Evolutionary conservation across 495 filamentous ascomycete genomes (phyloP).

Genomic region (Penicillium goetzii): DNA sequence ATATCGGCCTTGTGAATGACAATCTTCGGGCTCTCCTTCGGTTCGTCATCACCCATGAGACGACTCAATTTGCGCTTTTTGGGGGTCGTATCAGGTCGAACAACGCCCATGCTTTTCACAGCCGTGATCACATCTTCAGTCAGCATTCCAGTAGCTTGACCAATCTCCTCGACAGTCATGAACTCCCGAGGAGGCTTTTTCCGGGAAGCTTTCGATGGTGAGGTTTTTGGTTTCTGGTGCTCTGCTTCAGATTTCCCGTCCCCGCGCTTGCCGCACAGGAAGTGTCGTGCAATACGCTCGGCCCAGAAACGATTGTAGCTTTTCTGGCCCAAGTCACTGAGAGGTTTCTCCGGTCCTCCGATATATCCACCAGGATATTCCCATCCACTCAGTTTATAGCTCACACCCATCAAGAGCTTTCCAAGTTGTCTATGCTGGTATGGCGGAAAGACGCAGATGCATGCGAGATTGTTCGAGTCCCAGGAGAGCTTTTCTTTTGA

Average conservation of each 20-base stretch:
- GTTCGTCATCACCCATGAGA: conserved; percentile 30
- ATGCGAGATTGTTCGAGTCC: conserved; percentile 98
- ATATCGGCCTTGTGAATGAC: conserved; percentile 51
- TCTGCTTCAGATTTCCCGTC: conserved; percentile 29
- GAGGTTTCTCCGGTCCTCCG: conserved; percentile 91
- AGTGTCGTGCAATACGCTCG: conserved; percentile 71
- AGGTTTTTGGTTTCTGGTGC: conserved; percentile 33
- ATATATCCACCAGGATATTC: conserved; percentile 68
- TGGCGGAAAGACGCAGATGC: conserved; percentile 94
- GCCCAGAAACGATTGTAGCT: conserved; percentile 87
- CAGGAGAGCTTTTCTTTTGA: conserved; percentile 98
- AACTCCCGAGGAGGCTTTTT: conserved; percentile 41
- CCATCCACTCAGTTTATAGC: conserved; percentile 86
- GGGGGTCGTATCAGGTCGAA: conserved; percentile 59
- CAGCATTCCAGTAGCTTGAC: conserved; percentile 73
- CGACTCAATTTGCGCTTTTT: conserved; percentile 44
- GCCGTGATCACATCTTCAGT: conserved; percentile 81
- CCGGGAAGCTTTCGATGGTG: conserved; percentile 35
- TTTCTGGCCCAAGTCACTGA: conserved; percentile 78
- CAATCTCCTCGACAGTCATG: conserved; percentile 60
- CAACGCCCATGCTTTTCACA: conserved; percentile 74
- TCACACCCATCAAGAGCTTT: conserved; percentile 86
- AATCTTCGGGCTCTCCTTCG: conserved; percentile 39
- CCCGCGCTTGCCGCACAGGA: conserved; percentile 44
- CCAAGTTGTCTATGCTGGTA: conserved; percentile 91